Conservation (phyloP, 257 asterid genomes). For the Prunella vulgaris region DNA sequence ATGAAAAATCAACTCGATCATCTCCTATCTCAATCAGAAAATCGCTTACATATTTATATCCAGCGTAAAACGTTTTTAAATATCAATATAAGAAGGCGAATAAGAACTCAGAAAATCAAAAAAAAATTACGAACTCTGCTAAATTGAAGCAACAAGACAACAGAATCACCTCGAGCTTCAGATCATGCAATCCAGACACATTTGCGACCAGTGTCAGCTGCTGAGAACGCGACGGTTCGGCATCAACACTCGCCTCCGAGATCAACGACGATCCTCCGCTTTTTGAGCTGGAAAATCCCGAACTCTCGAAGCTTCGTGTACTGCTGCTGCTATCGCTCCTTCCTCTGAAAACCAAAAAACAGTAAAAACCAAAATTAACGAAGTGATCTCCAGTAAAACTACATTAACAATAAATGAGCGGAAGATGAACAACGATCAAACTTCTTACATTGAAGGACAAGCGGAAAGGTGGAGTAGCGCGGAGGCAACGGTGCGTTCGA, state of each 20-base stretch:
- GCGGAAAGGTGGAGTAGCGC: constrained; percentile 76
- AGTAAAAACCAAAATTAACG: background rate
- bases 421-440: background rate
- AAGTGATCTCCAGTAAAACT: background rate
- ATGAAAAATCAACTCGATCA: background rate
- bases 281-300: constrained; percentile 22
- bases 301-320: constrained; percentile 35
- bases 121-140: background rate
- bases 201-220: constrained; percentile 28
- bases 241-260: constrained; percentile 26
- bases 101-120: background rate
- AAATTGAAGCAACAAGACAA: background rate
- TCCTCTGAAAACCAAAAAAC: constrained; percentile 12
- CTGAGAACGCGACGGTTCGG: constrained; percentile 27
- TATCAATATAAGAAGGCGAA: background rate
- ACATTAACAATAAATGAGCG: background rate
- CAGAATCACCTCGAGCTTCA: constrained; percentile 38
- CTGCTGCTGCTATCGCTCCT: constrained; percentile 21
- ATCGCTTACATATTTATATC: background rate
- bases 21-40: background rate
- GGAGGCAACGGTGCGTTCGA: constrained; percentile 72
- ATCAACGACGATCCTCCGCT: constrained; percentile 29
- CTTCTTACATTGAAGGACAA: constrained; percentile 36
- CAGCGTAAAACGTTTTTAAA: background rate
- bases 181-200: constrained; percentile 27